A percentile compares a stretch with the other conserved stretches of the same genome.
phyloP scores from a whole-genome alignment of 108 stramenopile genomes.

The Hondaea fermentalgiana region DNA sequence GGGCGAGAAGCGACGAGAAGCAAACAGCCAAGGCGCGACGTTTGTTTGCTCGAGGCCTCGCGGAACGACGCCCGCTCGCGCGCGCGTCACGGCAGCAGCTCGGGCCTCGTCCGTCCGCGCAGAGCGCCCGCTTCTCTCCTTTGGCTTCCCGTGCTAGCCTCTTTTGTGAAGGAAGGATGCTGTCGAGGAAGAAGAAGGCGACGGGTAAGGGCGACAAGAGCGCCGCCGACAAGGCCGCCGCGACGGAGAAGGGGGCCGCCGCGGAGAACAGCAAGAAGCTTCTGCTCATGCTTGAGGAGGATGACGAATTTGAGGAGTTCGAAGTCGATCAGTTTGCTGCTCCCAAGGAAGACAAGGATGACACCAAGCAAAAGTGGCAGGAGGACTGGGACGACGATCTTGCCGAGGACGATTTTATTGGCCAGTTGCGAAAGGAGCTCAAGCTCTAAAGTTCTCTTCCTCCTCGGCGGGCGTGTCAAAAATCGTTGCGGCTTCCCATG shows the following conservation, averaged over 20 bases:
- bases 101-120: too few species aligned
- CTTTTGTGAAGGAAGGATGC: too few species aligned
- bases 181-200: neutral
- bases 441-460: neutral
- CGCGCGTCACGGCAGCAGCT: too few species aligned
- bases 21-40: too few species aligned
- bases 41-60: too few species aligned
- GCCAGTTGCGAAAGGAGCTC: neutral
- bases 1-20: too few species aligned
- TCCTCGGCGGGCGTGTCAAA: too few species aligned
- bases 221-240: neutral
- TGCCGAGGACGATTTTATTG: neutral
- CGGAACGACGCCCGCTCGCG: too few species aligned
- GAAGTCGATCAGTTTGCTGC: neutral
- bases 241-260: neutral
- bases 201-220: neutral
- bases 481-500: too few species aligned
- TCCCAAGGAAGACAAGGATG: neutral
- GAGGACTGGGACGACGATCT: conserved; percentile 16
- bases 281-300: neutral
- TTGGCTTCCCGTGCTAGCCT: too few species aligned
- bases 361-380: conserved; percentile 1
- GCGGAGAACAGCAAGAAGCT: conserved; percentile 1
- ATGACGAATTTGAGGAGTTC: conserved; percentile 17
- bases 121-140: too few species aligned